Base-by-base conservation (phyloP, 768 basidiomycete genomes). In the Calocybe indica region DNA sequence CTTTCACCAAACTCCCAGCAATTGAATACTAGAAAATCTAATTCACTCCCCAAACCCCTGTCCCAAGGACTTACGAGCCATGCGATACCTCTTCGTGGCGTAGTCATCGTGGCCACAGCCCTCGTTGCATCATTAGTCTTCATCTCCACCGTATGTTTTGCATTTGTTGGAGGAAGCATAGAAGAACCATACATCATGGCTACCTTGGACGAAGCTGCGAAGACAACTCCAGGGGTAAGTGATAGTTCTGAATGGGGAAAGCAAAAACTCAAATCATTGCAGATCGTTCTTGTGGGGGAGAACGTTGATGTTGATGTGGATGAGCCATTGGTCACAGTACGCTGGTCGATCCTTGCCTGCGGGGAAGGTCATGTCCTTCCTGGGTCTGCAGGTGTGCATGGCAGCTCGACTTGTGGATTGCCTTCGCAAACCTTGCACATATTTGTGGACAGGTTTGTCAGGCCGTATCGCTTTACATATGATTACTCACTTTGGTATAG, bases 271-370 rank as follows among this genome's bases (percentile, higher is more conserved):
- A 31, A 35, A 13, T 50, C 15, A 39, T 56, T 44, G 12, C 48
- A 82, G 80, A 63, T 82, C 40, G 72, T 80, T 2, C 64, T 82
- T 35, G 55, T 80, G 2, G 80, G 79, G 5, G 78, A 80, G 52
- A 74, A 71, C 45, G 75, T 80, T 5, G 79, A 80, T 51, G 70
- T 80, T 8, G 80, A 82, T 53, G 61, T 80, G 7, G 79, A 80
- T 49, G 79, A 82, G 53, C 79, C 79, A 1, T 69, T 78, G 0
- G 55, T 82, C 29, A 74, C 73, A 7, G 68, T 82, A 37, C 74
- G 77, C 6, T 82, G 79, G 79, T 74, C 75, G 31, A 69, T 82
- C 32, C 52, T 76, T 13, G 77, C 71, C 1, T 82, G 80, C 55
- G 80, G 80, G 12, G 52, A 62, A 10, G 67, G 52, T 1, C 70